These are phyloP conservation scores for Aegle marmelos DNA, from an alignment of 345 rosid species.

Conservation along the genomic window DNA sequence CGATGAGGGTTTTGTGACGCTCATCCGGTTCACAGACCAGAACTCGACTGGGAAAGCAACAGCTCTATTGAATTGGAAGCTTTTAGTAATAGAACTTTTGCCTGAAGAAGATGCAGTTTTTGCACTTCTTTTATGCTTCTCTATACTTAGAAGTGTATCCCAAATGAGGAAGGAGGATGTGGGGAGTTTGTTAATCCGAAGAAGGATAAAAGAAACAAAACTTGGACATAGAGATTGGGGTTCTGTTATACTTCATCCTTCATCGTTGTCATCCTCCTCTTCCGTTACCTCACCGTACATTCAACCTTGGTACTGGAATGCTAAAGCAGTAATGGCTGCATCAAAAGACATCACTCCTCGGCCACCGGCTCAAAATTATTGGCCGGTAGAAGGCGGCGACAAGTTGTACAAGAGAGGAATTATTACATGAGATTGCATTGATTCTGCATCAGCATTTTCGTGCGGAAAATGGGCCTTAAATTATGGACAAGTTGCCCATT, in stretches of 20 bases:
- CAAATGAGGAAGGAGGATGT: conserved; percentile 64
- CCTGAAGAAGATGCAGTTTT: conserved; percentile 84
- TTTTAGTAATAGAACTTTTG: conserved; percentile 48
- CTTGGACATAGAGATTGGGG: conserved; percentile 81
- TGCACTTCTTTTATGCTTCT: conserved; percentile 56
- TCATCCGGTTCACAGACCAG: conserved; percentile 58
- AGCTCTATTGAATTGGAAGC: conserved; percentile 82
- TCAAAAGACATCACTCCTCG: conserved; percentile 28
- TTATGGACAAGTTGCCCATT: background rate
- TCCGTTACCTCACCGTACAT: conserved; percentile 36
- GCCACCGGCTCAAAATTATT: conserved; percentile 44
- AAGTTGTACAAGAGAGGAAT: conserved; percentile 63
- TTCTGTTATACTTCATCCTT: conserved; percentile 50
- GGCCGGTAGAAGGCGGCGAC: conserved; percentile 72
- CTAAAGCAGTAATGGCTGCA: conserved; percentile 38
- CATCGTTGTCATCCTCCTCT: conserved; percentile 22
- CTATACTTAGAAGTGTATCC: conserved; percentile 64
- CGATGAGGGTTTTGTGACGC: conserved; percentile 49
- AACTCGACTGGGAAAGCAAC: conserved; percentile 67
- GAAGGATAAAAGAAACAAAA: conserved; percentile 64
- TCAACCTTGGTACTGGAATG: conserved; percentile 76
- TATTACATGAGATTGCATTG: conserved; percentile 28
- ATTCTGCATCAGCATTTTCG: background rate
- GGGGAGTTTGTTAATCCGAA: conserved; percentile 59
- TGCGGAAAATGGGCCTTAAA: background rate